Conservation (phyloP, 768 basidiomycete species). For the Omphalotus guepiniiformis region DNA sequence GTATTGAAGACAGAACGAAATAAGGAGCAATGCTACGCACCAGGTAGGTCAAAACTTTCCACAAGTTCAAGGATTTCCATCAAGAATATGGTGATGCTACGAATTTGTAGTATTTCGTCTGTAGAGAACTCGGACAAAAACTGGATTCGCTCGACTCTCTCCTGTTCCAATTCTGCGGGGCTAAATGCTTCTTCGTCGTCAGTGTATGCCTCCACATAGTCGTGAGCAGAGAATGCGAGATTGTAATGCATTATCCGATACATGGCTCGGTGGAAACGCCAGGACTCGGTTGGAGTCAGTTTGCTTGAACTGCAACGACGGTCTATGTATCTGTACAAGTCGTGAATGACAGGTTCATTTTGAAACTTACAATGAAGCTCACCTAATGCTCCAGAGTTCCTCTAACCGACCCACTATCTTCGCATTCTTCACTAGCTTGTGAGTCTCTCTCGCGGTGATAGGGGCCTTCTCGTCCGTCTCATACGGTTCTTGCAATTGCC, state of each 20-base stretch:
- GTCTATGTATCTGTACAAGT: slow-evolving; percentile 30
- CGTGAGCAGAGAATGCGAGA: background rate
- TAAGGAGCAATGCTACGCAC: background rate
- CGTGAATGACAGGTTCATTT: background rate
- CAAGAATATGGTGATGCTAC: slow-evolving; percentile 10
- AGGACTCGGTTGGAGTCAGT: slow-evolving; percentile 28
- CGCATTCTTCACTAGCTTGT: slow-evolving; percentile 20
- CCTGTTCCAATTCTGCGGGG: background rate
- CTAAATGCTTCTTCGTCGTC: background rate
- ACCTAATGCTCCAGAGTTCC: slow-evolving; percentile 37
- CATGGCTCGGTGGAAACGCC: slow-evolving; percentile 9
- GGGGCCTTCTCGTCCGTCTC: slow-evolving; percentile 14
- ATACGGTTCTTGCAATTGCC: background rate
- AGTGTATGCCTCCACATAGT: background rate
- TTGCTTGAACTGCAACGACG: slow-evolving; percentile 25
- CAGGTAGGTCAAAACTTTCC: background rate
- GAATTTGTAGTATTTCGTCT: slow-evolving; percentile 9
- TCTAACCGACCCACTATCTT: slow-evolving; percentile 25
- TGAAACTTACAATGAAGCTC: background rate
- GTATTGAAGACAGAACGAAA: background rate
- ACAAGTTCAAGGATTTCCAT: background rate
- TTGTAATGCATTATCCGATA: slow-evolving; percentile 13
- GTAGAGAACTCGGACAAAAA: slow-evolving; percentile 8
- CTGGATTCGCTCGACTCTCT: background rate
- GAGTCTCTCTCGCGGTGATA: slow-evolving; percentile 18